A percentile compares a stretch with the other conserved stretches of the same genome.
phyloP scores from a whole-genome alignment of 2,329 filamentous ascomycete genomes.

The Grosmannia huntii region DNA sequence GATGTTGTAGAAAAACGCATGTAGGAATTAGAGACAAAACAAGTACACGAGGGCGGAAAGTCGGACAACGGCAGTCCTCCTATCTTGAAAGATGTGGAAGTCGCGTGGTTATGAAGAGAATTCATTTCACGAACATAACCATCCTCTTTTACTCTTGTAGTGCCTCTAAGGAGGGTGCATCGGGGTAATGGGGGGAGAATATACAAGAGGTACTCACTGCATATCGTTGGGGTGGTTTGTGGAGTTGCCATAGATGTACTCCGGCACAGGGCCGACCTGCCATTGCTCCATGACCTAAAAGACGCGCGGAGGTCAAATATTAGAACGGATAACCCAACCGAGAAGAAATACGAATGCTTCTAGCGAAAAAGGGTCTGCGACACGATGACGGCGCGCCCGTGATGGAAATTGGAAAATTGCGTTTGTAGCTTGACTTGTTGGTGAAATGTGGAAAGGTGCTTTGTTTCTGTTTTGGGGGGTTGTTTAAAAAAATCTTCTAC shows the following conservation, averaged over 20 bases:
- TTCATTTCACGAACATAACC: background rate
- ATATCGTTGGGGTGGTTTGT: conserved; percentile 42
- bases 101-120: background rate
- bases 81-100: background rate
- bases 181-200: conserved; percentile 13
- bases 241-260: conserved; percentile 43
- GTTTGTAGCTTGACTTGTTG: conserved; percentile 2
- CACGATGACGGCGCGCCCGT: background rate
- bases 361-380: background rate
- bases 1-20: background rate
- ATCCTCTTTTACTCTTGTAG: background rate
- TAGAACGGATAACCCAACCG: background rate
- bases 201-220: conserved; percentile 38
- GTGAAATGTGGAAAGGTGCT: background rate
- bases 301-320: conserved; percentile 1
- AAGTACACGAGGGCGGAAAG: background rate
- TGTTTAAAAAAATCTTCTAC: background rate
- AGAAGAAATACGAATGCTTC: background rate
- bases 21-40: too few relatives aligned
- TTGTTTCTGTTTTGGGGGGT: background rate
- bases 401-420: background rate
- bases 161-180: background rate
- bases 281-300: conserved; percentile 46
- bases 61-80: background rate
- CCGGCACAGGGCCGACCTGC: conserved; percentile 47